Base-by-base conservation (phyloP, 2,329 filamentous ascomycete species). In the Colletotrichum karsti region DNA sequence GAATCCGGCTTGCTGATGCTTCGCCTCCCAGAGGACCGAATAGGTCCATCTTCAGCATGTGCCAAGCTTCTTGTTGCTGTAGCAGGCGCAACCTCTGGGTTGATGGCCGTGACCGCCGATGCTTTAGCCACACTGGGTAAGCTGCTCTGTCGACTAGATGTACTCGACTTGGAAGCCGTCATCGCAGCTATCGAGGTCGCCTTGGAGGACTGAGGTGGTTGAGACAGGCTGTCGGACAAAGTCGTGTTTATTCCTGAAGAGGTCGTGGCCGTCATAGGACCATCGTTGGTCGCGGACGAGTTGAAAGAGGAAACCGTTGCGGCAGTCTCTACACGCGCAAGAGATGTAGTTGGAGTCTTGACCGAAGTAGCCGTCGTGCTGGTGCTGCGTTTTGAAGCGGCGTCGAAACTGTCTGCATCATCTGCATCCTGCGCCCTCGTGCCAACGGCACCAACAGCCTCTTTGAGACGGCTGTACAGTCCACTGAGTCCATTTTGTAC, bases 401-500 rank as follows among this genome's bases (percentile, higher is more conserved):
- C 73, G 66, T 89, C 78, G 69, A 85, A 73, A 78, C 78, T 72
- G 75, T 84, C 78, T 73, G 78, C 71, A 74, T 87, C 78, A 73
- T 85, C 76, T 73, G 79, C 74, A 72, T 83, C 75, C 67, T 84
- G 79, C 56, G 57, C 74, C 48, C 67, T 79, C 35, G 80, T 81
- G 69, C 88, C 91, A 46, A 86, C 88, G 13, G 85, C 92, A 15
- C 91, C 92, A n/a, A 97, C 93, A 0, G 91, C 94, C 63, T 93
- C 93, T 76, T 91, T 90, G 73, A 98, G 87, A 39, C 94, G 91
- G 79, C 88, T 96, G 78, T 98, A 98, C 39, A 98, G 83, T 1
- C 95, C 94, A 75, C 93, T 97, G 51, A 98, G 84, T 5, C 95
- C 94, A 78, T 95, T 93, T 70, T 96, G 93, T 22, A 96, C 89